Evolutionary conservation across 2,329 filamentous ascomycete species (phyloP).

Genomic region (Apiospora koreana): DNA sequence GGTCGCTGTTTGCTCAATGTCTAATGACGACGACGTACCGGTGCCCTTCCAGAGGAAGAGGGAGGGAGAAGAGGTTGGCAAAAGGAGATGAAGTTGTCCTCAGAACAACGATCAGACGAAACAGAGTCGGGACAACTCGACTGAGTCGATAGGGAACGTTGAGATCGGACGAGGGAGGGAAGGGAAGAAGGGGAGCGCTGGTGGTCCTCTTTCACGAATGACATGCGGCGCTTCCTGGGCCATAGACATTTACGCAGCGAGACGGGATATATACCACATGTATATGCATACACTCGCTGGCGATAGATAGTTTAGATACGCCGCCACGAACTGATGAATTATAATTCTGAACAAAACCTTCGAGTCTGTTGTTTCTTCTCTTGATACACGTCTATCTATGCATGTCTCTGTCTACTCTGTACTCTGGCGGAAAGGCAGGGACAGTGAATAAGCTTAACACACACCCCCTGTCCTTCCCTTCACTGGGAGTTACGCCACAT

Average conservation of each 20-base stretch:
- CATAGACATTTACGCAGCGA: neutral
- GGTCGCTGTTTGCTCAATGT: conserved; percentile 6
- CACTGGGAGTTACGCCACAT: neutral
- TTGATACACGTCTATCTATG: neutral
- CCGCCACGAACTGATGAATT: neutral
- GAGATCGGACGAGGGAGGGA: neutral
- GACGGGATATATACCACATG: neutral
- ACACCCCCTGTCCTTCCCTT: neutral
- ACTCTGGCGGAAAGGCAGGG: neutral
- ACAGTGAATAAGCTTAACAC: neutral
- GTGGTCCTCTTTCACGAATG: conserved; percentile 3
- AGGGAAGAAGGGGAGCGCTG: neutral
- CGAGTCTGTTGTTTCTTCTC: neutral
- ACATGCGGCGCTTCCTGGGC: neutral
- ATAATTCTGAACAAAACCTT: neutral
- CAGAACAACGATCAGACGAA: conserved; percentile 5
- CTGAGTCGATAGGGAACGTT: neutral
- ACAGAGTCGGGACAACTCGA: neutral
- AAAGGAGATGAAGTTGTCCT: neutral
- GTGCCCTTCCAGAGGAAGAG: neutral
- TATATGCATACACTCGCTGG: neutral
- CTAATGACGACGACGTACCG: conserved; percentile 10
- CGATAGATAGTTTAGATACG: conserved; percentile 2
- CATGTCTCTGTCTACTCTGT: neutral
- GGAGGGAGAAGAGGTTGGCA: neutral